Base-by-base conservation (phyloP, 2,329 filamentous ascomycete species). In the Ophiostoma perfectum region DNA sequence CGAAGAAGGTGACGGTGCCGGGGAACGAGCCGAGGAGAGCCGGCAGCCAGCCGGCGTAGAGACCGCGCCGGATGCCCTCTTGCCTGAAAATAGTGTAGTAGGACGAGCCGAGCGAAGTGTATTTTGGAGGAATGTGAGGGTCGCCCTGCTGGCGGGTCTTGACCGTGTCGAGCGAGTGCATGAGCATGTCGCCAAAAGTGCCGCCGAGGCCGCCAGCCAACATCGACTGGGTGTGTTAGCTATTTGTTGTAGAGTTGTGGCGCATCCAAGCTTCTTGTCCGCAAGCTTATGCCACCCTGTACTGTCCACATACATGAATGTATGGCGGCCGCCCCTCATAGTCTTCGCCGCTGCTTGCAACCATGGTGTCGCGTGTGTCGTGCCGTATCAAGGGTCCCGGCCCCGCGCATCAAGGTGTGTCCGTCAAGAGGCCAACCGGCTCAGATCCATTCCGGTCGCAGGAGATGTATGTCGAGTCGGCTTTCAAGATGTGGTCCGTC, bases 161-260 rank as follows among this genome's bases (percentile, higher is more conserved):
- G 75, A 99, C 95, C 0, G 95, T 99, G 78, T 99, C 95, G 75
- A 99, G 86, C 63, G 94, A 98, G 81, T 99, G 95, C 95, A 99
- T 99, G 73, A 99, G 82, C 85, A 99, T 90, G 78, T 99, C 95
- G 70, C 96, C 95, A 68, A 90, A 96, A 16, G 91, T 93, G 67
- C 95, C 95, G 75, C 96, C 95, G 67, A 96, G 82, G 70, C 94
- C 95, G 75, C 95, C 95, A 45, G 95, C 95, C 75, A 99, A 84
- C 93, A 98, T 99, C 77, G 91, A 89, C 92, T 97, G 27, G 2
- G 14, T 11, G 9, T 52, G 70, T 71, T 67, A 71, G 65, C 45
- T 65, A 8, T 47, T 8, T 49, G 42, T 66, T 38, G n/a, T 55
- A 16, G 12, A n/a, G 12, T 27, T 7, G 1, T 41, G 7, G 18